Percentiles rank a stretch among this genome's conserved stretches.
Evolutionary conservation across 345 rosid genomes (phyloP).

Genomic region (Salix dunnii): DNA sequence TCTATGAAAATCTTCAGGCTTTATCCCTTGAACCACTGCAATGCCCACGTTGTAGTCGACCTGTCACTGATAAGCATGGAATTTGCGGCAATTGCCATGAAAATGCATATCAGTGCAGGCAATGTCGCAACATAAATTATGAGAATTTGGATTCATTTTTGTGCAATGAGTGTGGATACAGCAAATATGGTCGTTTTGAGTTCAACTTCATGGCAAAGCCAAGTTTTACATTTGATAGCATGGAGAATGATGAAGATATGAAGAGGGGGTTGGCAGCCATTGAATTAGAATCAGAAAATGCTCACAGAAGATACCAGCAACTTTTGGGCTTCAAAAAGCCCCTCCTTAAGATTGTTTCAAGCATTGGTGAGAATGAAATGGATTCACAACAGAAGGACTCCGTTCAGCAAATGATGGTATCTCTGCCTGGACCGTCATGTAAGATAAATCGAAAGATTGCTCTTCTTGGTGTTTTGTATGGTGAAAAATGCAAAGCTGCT

Average conservation of each 20-base stretch:
- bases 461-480: slow-evolving; percentile 96
- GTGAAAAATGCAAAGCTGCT: slow-evolving; percentile 99
- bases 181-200: slow-evolving; percentile 98
- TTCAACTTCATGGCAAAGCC: slow-evolving; percentile 99
- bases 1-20: slow-evolving; percentile 99
- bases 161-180: slow-evolving; percentile 96
- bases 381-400: slow-evolving; percentile 98
- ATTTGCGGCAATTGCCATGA: slow-evolving; percentile 97
- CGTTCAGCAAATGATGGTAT: slow-evolving; percentile 99
- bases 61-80: slow-evolving; percentile 96
- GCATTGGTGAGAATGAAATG: slow-evolving; percentile 98
- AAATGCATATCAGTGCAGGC: slow-evolving; percentile 99
- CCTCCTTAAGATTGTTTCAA: slow-evolving; percentile 91
- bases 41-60: slow-evolving; percentile 97
- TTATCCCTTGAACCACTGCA: slow-evolving; percentile 94
- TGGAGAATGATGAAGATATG: slow-evolving; percentile 99
- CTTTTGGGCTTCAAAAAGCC: slow-evolving; percentile 98
- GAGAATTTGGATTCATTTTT: slow-evolving; percentile 96
- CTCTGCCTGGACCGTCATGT: slow-evolving; percentile 95
- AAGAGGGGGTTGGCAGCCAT: slow-evolving; percentile 95
- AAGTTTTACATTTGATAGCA: slow-evolving; percentile 90
- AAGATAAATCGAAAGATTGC: slow-evolving; percentile 97
- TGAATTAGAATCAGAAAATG: slow-evolving; percentile 98
- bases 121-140: slow-evolving; percentile 96
- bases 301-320: slow-evolving; percentile 98